Base-by-base conservation (phyloP, 2,329 filamentous ascomycete genomes). In the Trichoderma simmonsii region DNA sequence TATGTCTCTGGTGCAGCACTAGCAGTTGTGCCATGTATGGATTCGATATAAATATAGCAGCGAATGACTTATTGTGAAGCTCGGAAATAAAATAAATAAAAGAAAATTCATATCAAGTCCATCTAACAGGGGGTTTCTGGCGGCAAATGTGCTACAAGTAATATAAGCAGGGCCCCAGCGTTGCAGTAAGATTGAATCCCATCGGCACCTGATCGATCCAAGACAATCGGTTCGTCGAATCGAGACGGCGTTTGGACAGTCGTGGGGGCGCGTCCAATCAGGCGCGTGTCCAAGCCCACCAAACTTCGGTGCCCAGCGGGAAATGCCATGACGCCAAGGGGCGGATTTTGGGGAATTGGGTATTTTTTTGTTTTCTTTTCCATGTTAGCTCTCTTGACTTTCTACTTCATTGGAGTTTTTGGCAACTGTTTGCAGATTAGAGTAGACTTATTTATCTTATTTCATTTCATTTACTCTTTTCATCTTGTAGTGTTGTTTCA, bases 201-300 rank as follows among this genome's bases (percentile, higher is more conserved):
- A 32, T 59, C 54, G 64, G 64, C 64, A 67, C 64, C 64, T 59
- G 64, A 59, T 67, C 54, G 32, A 39, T 39, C 64, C 51, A 67
- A 18, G 64, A 56, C 48, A 26, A 28, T 28, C 30, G 21, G 62
- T 51, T 51, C 39, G 62, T 65, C 62, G 43, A 65, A 63, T 64
- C 62, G 62, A 64, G 60, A 26, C 59, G 65, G 51, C 63, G 63
- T 21, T 68, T 68, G 6, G 65, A 28, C 65, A 18, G 34, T 54
- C 69, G 69, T 71, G 69, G 69, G 69, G 68, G 68, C 63, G 57
- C 54, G 62, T 73, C 76, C 75, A 77, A 77, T 77, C 72, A 75
- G 68, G 73, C 63, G 34, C 70, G 51, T 67, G 61, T 67, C 57
- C n/a, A 43, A 43, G 60, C 61, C 60, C 43, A 57, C 69, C 39